A percentile compares a stretch with the other conserved stretches of the same genome.
Evolutionary conservation across 2,329 filamentous ascomycete genomes (phyloP).

Genomic region (Huntiella omanensis): DNA sequence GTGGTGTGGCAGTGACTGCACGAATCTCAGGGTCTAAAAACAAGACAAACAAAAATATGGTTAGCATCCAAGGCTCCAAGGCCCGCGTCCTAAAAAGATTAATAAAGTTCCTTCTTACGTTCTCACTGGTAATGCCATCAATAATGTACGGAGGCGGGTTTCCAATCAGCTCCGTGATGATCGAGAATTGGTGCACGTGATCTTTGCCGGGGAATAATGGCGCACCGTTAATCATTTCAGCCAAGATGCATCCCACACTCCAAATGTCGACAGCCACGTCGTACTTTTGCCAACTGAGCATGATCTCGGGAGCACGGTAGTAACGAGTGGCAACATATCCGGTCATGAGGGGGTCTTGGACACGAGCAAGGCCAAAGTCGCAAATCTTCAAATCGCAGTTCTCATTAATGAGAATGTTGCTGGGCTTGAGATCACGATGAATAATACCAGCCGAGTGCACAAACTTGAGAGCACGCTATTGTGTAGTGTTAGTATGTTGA

Average conservation of each 20-base stretch:
- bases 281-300: slow-evolving; percentile 99
- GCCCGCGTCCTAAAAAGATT: neutral
- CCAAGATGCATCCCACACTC: slow-evolving; percentile 98
- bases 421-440: slow-evolving; percentile 92
- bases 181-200: slow-evolving; percentile 98
- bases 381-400: slow-evolving; percentile 99
- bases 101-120: slow-evolving; percentile 37
- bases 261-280: slow-evolving; percentile 98
- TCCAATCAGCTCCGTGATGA: slow-evolving; percentile 92
- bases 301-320: slow-evolving; percentile 96
- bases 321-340: slow-evolving; percentile 97
- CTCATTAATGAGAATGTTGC: slow-evolving; percentile 98
- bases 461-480: slow-evolving; percentile 88
- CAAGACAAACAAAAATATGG: neutral
- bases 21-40: slow-evolving; percentile 72
- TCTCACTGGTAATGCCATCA: slow-evolving; percentile 94
- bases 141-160: slow-evolving; percentile 98
- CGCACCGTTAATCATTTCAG: slow-evolving; percentile 98
- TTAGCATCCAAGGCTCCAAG: neutral
- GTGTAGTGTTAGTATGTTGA: neutral
- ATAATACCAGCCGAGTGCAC: slow-evolving; percentile 97
- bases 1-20: slow-evolving; percentile 89
- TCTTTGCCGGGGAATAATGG: slow-evolving; percentile 97
- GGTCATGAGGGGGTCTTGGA: slow-evolving; percentile 98
- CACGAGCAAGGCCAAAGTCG: slow-evolving; percentile 91